Conservation (phyloP, 768 basidiomycete genomes). For the Lactifluus volemus region DNA sequence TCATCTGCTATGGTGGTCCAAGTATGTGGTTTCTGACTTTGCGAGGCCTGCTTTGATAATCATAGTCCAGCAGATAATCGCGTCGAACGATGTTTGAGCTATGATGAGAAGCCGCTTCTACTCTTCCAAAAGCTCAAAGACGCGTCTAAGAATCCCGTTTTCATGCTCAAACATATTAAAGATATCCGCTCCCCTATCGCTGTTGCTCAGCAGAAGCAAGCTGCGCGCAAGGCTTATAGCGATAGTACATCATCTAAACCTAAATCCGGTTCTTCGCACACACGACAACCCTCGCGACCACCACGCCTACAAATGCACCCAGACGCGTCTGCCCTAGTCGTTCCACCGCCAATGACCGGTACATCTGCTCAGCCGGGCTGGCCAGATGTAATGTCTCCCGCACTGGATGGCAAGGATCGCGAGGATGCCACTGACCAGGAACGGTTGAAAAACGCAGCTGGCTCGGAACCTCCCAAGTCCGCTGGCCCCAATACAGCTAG, state of each 20-base stretch:
- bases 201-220: constrained; percentile 94
- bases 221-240: constrained; percentile 66
- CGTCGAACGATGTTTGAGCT: constrained; percentile 89
- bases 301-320: constrained; percentile 59
- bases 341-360: constrained; percentile 47
- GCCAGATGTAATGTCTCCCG: constrained; percentile 65
- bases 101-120: constrained; percentile 95
- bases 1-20: constrained; percentile 93
- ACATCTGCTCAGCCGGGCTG: constrained; percentile 57
- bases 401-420: constrained; percentile 35
- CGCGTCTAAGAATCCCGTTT: constrained; percentile 94
- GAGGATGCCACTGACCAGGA: constrained; percentile 33
- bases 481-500: constrained; percentile 29
- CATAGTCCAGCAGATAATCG: constrained; percentile 46
- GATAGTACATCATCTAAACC: constrained; percentile 21
- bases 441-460: background rate
- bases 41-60: background rate
- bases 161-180: constrained; percentile 96
- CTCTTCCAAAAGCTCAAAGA: constrained; percentile 98
- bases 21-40: constrained; percentile 39
- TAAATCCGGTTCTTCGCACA: constrained; percentile 31
- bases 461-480: constrained; percentile 25
- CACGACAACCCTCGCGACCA: constrained; percentile 38
- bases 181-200: constrained; percentile 97
- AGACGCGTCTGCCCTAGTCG: constrained; percentile 37